Percentiles rank a stretch among this genome's conserved stretches.
Conservation (phyloP, 177 flowering plant genomes). For the Tripterygium wilfordii region DNA sequence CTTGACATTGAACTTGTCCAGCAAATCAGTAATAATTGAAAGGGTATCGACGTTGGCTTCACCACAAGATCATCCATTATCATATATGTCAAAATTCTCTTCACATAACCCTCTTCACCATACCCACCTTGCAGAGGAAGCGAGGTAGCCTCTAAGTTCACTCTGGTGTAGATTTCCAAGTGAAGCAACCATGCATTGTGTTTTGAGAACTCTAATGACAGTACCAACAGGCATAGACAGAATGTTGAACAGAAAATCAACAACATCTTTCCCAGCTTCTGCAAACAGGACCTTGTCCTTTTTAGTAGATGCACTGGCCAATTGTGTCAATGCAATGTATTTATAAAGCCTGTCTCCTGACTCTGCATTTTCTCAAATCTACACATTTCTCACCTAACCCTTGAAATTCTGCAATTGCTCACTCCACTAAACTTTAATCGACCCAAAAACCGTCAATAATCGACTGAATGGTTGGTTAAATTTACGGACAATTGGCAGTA, state of each 20-base stretch:
- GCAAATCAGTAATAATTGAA: constrained; percentile 6
- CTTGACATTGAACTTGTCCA: constrained; percentile 9
- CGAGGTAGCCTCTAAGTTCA: not conserved
- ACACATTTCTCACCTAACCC: too few relatives aligned
- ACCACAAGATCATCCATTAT: constrained; percentile 20
- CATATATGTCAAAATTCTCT: constrained; percentile 15
- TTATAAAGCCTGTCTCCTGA: too few relatives aligned
- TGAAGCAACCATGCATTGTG: constrained; percentile 9
- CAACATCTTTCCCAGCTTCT: constrained; percentile 23
- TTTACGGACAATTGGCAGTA: too few relatives aligned
- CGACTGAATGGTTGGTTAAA: too few relatives aligned
- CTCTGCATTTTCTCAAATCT: too few relatives aligned
- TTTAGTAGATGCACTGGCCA: too few relatives aligned
- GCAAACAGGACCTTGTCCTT: constrained; percentile 18
- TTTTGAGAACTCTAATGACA: not conserved
- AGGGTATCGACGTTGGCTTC: constrained; percentile 19
- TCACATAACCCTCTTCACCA: constrained; percentile 12
- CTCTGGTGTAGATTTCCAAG: constrained; percentile 15
- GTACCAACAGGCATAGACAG: constrained; percentile 13
- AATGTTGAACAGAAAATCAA: constrained; percentile 20
- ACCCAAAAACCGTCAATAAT: too few relatives aligned
- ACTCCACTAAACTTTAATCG: too few relatives aligned
- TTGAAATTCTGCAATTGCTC: too few relatives aligned
- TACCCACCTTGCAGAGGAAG: not conserved
- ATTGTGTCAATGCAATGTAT: too few relatives aligned